These are phyloP conservation scores for Ilex paraguariensis DNA, from an alignment of 305 asterid species.

Conservation along the genomic window DNA sequence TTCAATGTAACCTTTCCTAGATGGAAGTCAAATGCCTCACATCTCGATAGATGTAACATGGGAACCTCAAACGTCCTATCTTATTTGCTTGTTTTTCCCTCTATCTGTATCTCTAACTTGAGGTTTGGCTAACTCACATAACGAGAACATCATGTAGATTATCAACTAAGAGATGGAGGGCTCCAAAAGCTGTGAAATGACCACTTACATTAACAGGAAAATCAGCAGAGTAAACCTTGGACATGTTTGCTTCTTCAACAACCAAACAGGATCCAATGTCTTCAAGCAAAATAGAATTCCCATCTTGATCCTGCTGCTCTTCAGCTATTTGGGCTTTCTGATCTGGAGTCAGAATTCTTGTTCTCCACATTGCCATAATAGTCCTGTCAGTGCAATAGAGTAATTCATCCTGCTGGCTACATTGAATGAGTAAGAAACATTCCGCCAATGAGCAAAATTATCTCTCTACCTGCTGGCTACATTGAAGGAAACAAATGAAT, in stretches of 20 bases:
- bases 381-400: conserved; percentile 44
- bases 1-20: too few relatives aligned
- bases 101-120: not conserved
- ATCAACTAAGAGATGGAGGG: not conserved
- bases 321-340: conserved; percentile 49
- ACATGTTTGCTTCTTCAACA: conserved; percentile 58
- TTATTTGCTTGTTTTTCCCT: not conserved
- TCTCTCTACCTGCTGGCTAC: conserved; percentile 64
- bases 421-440: too few relatives aligned
- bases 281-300: conserved; percentile 36
- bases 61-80: not conserved
- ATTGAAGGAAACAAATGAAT: conserved; percentile 68
- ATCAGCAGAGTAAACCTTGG: conserved; percentile 52
- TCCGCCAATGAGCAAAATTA: too few relatives aligned
- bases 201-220: conserved; percentile 60
- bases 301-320: conserved; percentile 52
- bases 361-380: conserved; percentile 80
- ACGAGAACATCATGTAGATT: not conserved
- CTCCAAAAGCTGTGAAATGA: not conserved
- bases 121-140: not conserved
- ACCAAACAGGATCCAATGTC: conserved; percentile 43
- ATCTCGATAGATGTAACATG: not conserved
- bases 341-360: conserved; percentile 52
- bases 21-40: too few relatives aligned
- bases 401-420: not conserved